phyloP scores from a whole-genome alignment of 1,139 yeast genomes.

The Nematodospora anomalae region DNA sequence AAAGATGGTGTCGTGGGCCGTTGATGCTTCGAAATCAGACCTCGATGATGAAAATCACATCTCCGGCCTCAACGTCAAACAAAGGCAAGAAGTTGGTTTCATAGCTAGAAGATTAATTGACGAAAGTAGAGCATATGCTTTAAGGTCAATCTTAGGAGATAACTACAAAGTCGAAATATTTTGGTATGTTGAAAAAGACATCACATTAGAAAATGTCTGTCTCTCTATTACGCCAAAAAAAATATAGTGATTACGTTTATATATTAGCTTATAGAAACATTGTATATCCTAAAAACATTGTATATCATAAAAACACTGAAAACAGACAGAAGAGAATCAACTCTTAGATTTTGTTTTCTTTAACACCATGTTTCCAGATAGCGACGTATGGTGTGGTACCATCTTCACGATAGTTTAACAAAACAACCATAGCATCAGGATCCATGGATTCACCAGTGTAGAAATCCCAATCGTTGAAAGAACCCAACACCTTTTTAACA shows the following conservation, averaged over 20 bases:
- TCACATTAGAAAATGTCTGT: conserved; percentile 74
- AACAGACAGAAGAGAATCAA: background rate
- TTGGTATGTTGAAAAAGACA: conserved; percentile 54
- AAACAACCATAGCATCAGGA: conserved; percentile 97
- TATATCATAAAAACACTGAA: too few species aligned
- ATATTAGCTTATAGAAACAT: too few species aligned
- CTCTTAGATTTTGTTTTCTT: conserved; percentile 75
- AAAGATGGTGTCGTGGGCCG: conserved; percentile 85
- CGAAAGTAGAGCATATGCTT: conserved; percentile 48
- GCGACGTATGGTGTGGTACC: conserved; percentile 97
- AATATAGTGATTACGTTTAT: background rate
- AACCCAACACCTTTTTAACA: conserved; percentile 91
- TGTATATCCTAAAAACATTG: background rate
- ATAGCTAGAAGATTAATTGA: conserved; percentile 73
- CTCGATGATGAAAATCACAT: conserved; percentile 33
- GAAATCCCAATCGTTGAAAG: conserved; percentile 99
- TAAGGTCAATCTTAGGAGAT: conserved; percentile 29
- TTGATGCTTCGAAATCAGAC: conserved; percentile 23
- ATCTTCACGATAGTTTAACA: conserved; percentile 99
- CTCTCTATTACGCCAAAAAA: conserved; percentile 23
- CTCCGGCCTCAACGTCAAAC: conserved; percentile 37
- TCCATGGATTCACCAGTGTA: conserved; percentile 99
- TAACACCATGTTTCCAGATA: conserved; percentile 98
- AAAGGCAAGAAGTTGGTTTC: conserved; percentile 61
- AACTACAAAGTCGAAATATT: conserved; percentile 49